Conservation (phyloP, 208 protist genomes). For the Leishmania amazonensis region DNA sequence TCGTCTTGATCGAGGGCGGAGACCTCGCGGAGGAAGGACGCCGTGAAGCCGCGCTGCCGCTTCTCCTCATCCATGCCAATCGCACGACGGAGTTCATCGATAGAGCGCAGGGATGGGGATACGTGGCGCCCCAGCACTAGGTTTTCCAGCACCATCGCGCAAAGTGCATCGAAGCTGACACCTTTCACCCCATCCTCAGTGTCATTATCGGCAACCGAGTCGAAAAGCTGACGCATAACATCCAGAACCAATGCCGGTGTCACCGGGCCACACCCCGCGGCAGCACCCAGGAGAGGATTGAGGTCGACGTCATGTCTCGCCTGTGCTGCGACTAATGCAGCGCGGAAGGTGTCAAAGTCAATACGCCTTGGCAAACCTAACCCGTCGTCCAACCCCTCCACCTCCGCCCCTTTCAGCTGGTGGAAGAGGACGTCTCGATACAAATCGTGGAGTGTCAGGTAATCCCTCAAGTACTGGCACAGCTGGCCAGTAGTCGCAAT, state of each 20-base stretch:
- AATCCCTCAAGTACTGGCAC: conserved; percentile 33
- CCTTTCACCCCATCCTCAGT: not conserved
- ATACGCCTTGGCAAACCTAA: conserved; percentile 14
- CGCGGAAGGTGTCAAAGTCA: conserved; percentile 12
- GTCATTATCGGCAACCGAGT: not conserved
- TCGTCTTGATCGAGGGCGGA: conserved; percentile 7
- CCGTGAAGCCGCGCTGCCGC: conserved; percentile 13
- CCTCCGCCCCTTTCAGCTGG: conserved; percentile 5
- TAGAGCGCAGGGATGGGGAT: conserved; percentile 1
- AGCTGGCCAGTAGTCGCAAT: conserved; percentile 20
- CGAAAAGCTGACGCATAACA: conserved; percentile 6
- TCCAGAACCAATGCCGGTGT: not conserved
- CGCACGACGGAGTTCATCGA: conserved; percentile 16
- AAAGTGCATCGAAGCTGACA: conserved; percentile 24
- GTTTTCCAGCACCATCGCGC: conserved; percentile 2
- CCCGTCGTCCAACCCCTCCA: conserved; percentile 4
- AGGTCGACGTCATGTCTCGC: conserved; percentile 1
- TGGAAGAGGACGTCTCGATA: conserved; percentile 37
- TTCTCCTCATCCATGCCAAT: conserved; percentile 13
- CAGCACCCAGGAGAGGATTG: not conserved
- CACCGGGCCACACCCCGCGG: not conserved
- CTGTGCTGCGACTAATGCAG: conserved; percentile 4
- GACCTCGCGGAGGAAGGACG: conserved; percentile 19
- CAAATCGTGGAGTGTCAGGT: conserved; percentile 35
- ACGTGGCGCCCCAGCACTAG: not conserved